phyloP scores from a whole-genome alignment of 257 asterid genomes.

The Nicotiana benthamiana region DNA sequence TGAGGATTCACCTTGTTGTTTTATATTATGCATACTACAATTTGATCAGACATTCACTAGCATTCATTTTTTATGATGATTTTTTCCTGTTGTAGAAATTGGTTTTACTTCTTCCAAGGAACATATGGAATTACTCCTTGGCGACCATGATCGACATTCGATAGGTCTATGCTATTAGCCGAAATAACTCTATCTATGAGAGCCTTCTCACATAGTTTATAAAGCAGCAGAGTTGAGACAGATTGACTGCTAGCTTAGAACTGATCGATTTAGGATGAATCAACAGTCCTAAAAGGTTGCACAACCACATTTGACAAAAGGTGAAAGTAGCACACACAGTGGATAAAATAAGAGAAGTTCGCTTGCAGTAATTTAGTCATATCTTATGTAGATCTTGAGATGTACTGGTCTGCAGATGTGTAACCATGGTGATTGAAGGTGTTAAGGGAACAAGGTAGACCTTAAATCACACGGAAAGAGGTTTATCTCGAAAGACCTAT shows the following conservation, averaged over 20 bases:
- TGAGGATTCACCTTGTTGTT: background rate
- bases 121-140: background rate
- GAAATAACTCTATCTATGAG: background rate
- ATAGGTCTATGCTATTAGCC: background rate
- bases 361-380: background rate
- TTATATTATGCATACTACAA: background rate
- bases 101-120: background rate
- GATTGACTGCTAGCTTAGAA: background rate
- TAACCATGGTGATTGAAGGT: too few species aligned
- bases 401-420: background rate
- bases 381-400: background rate
- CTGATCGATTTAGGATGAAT: background rate
- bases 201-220: background rate
- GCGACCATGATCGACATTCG: background rate
- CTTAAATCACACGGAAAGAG: background rate
- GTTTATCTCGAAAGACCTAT: background rate
- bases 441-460: too few species aligned
- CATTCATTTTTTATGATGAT: background rate
- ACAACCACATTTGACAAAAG: background rate
- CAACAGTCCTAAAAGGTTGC: background rate
- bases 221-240: background rate
- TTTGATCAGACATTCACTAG: slow-evolving; percentile 1
- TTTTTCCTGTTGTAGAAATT: background rate
- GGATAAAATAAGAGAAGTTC: background rate
- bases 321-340: background rate